Evolutionary conservation across 2,329 filamentous ascomycete species (phyloP), one percentile per base, ranked within the genome.

Genomic region (Delphinella strobiligena): DNA sequence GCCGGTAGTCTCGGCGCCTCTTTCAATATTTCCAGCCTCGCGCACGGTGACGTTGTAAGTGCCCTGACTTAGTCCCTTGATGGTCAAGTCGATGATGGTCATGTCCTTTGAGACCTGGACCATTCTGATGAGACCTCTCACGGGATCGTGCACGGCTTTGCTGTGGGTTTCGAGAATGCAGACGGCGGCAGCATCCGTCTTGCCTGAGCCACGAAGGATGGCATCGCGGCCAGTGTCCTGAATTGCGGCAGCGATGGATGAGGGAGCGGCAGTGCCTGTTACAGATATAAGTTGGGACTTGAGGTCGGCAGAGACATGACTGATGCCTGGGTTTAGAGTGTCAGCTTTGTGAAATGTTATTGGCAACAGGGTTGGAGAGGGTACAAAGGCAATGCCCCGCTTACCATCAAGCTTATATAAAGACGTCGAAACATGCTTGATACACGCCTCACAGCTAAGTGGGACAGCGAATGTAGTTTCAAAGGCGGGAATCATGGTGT

Each of bases 401-500:
- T 44, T 66, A 78, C 75, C 76, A 54, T 76, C 70, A 32, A 96
- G 66, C 54, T 81, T 78, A 60, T 81, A 74, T 37, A 96, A 67
- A 35, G 85, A 79, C 47, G 75, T 74, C 54, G 86, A 86, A 58
- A 98, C 79, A 53, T 86, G 80, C 61, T 88, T 81, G 60, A 94
- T 77, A 67, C 91, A 96, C 55, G 74, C 70, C 53, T 93, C 81
- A 67, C 91, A 96, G 63, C 80, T 86, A 69, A 96, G 80, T 40
- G 87, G 88, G 51, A 96, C 91, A 47, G 89, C 87, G 62, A 96
- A 96, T 48, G 89, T 81, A 45, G 89, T 93, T 82, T 96, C 57
- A 45, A 62, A 62, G 5, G 54, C 45, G 27, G 58, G 59, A 36
- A 61, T 58, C 47, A 53, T 58, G 44, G 43, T 40, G 29, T 24